Evolutionary conservation across 2,329 filamentous ascomycete species (phyloP).

Genomic region (Herpotrichia juniperi): DNA sequence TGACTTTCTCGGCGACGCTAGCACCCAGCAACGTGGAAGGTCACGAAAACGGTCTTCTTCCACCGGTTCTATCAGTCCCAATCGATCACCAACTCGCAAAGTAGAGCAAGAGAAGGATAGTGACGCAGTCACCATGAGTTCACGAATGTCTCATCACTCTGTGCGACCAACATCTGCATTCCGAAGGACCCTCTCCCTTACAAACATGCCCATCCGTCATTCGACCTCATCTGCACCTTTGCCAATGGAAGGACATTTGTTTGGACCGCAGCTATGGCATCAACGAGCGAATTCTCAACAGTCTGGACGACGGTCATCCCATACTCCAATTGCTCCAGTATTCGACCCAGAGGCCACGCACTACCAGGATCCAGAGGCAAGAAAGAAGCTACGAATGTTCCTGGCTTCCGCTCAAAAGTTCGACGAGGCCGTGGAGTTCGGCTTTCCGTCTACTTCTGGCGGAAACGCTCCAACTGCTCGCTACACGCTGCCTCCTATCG

Average conservation of each 20-base stretch:
- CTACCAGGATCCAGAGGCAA: conserved; percentile 88
- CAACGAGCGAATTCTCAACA: conserved; percentile 37
- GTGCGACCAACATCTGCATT: conserved; percentile 55
- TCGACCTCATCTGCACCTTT: conserved; percentile 53
- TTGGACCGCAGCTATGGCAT: conserved; percentile 32
- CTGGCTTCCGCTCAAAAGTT: conserved; percentile 92
- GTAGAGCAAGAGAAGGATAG: conserved; percentile 13
- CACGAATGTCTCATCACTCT: conserved; percentile 17
- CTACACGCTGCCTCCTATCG: conserved; percentile 41
- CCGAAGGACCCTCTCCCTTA: conserved; percentile 74
- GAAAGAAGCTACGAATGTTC: conserved; percentile 83
- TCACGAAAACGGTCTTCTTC: conserved; percentile 23
- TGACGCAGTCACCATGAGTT: conserved; percentile 35
- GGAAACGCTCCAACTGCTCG: conserved; percentile 26
- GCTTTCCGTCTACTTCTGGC: conserved; percentile 70
- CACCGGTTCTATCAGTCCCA: conserved; percentile 24
- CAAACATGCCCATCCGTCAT: conserved; percentile 66
- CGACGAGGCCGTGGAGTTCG: conserved; percentile 92
- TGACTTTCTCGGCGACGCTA: conserved; percentile 26
- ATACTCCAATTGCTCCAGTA: conserved; percentile 32
- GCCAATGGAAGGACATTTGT: conserved; percentile 51
- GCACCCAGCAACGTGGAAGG: conserved; percentile 16
- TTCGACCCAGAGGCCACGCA: conserved; percentile 75
- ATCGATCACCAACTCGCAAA: conserved; percentile 15
- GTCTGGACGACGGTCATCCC: conserved; percentile 34